Evolutionary conservation across 1,284 basidiomycete genomes (phyloP).

Genomic region (Cystobasidiaceae sp.): DNA sequence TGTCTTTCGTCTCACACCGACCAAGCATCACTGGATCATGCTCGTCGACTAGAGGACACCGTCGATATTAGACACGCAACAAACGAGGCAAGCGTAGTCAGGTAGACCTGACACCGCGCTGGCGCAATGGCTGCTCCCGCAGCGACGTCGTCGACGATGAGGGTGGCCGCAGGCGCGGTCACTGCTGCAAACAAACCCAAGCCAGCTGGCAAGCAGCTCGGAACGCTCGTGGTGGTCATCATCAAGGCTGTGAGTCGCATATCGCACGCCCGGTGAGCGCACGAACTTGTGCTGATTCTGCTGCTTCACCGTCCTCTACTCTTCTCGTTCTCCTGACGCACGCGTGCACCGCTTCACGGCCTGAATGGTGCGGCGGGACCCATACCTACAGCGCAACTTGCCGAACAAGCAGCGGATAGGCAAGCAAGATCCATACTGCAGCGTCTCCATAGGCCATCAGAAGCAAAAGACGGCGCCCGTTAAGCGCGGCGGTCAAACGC

Average conservation of each 20-base stretch:
- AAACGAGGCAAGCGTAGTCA: background rate
- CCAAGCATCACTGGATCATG: too few relatives aligned
- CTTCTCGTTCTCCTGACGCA: too few relatives aligned
- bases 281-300: background rate
- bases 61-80: background rate
- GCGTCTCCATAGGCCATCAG: conserved; percentile 69
- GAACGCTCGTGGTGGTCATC: conserved; percentile 90
- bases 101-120: too few relatives aligned
- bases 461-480: conserved; percentile 82
- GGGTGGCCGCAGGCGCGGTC: background rate
- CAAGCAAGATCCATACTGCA: conserved; percentile 95
- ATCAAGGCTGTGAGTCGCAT: conserved; percentile 76
- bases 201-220: conserved; percentile 60
- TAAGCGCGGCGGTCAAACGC: conserved; percentile 94
- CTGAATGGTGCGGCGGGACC: too few relatives aligned
- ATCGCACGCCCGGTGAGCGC: background rate
- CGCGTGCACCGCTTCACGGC: too few relatives aligned
- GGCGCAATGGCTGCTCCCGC: background rate
- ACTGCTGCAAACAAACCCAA: background rate
- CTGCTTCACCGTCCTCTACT: background rate
- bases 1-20: too few relatives aligned
- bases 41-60: too few relatives aligned
- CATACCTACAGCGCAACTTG: conserved; percentile 45
- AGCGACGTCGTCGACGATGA: background rate
- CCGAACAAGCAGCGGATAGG: conserved; percentile 91